phyloP scores from a whole-genome alignment of 1,284 basidiomycete species.

The Vanrija humicola region DNA sequence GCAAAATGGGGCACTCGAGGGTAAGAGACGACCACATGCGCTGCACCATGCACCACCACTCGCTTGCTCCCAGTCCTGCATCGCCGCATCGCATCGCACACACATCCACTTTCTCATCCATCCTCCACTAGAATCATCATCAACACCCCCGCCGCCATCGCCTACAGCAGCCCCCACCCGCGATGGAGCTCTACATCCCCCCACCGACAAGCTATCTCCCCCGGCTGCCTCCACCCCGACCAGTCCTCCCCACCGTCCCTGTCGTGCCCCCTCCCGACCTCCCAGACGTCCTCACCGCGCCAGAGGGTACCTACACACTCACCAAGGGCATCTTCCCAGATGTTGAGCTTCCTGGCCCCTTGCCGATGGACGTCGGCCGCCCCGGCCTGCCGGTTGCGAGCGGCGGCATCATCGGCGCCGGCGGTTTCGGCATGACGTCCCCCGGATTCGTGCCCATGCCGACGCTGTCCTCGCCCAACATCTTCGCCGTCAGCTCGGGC shows the following conservation, averaged over 20 bases:
- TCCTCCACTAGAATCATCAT: neutral
- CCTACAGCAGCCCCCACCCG: neutral
- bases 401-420: slow-evolving; percentile 24
- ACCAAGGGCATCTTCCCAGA: slow-evolving; percentile 33
- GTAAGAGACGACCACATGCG: neutral
- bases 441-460: slow-evolving; percentile 16
- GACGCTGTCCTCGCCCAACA: slow-evolving; percentile 12
- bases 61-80: neutral
- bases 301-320: slow-evolving; percentile 41
- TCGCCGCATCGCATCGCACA: neutral
- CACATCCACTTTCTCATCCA: neutral
- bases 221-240: slow-evolving; percentile 32
- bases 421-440: slow-evolving; percentile 17
- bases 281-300: slow-evolving; percentile 37
- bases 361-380: slow-evolving; percentile 19
- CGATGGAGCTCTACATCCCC: slow-evolving; percentile 40
- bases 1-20: neutral
- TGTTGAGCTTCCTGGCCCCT: slow-evolving; percentile 33
- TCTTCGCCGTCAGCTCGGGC: slow-evolving; percentile 30
- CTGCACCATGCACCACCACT: neutral
- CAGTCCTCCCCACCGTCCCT: slow-evolving; percentile 36
- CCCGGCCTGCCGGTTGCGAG: slow-evolving; percentile 7
- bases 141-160: neutral
- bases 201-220: slow-evolving; percentile 30
- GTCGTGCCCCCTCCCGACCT: slow-evolving; percentile 35